A percentile compares a stretch with the other conserved stretches of the same genome.
Evolutionary conservation across 345 rosid genomes (phyloP).

Genomic region (Crucihimalaya himalaica): DNA sequence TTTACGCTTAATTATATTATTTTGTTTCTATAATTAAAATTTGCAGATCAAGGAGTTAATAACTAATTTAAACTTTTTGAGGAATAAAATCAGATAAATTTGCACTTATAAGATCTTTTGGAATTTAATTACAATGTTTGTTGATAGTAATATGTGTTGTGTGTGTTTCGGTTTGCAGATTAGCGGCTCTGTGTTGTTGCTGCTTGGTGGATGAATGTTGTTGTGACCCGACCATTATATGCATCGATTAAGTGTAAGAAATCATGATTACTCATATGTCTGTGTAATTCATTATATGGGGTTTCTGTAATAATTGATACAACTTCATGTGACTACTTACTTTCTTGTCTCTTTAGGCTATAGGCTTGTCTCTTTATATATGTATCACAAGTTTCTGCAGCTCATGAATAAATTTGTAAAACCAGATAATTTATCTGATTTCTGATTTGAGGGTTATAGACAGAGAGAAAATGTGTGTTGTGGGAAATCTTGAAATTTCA

Average conservation of each 20-base stretch:
- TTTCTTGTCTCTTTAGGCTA: background rate
- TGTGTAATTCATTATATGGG: background rate
- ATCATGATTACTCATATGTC: background rate
- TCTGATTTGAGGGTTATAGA: background rate
- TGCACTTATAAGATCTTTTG: background rate
- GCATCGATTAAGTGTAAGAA: conserved; percentile 32
- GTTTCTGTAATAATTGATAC: conserved; percentile 9
- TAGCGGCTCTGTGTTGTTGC: conserved; percentile 77
- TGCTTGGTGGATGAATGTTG: conserved; percentile 74
- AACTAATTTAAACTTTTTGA: too few species aligned
- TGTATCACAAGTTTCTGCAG: background rate
- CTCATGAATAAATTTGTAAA: background rate
- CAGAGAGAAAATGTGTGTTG: background rate
- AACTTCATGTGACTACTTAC: background rate
- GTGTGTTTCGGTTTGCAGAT: conserved; percentile 43
- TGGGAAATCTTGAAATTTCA: conserved; percentile 1
- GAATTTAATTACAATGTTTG: background rate
- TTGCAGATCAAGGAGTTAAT: background rate
- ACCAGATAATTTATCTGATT: background rate
- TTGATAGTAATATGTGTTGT: background rate
- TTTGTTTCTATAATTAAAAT: background rate
- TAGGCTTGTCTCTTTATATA: background rate
- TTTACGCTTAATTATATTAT: background rate
- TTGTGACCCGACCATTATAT: conserved; percentile 60
- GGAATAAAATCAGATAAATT: background rate